phyloP scores from a whole-genome alignment of 2,329 filamentous ascomycete species.

The Alternaria triticimaculans region DNA sequence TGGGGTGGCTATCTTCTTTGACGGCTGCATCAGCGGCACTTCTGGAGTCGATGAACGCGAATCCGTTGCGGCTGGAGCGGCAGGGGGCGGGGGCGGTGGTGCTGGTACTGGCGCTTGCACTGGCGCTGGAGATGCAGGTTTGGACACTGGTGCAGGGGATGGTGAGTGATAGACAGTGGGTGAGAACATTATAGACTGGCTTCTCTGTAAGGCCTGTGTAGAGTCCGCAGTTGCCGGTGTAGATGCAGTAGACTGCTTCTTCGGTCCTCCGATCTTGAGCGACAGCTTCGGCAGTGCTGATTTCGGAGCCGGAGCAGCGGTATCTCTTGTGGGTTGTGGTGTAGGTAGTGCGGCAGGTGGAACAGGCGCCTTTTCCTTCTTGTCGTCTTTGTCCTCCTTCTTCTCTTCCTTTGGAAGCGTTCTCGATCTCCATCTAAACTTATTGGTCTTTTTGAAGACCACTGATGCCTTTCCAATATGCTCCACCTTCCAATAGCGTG shows the following conservation, averaged over 20 bases:
- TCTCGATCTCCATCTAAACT: conserved; percentile 25
- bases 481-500: conserved; percentile 63
- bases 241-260: conserved; percentile 20
- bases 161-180: conserved; percentile 25
- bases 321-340: conserved; percentile 12
- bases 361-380: background rate
- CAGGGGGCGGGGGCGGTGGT: conserved; percentile 9
- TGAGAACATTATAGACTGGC: conserved; percentile 22
- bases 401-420: conserved; percentile 6
- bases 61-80: conserved; percentile 17
- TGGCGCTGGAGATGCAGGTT: conserved; percentile 21
- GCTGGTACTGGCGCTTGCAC: background rate
- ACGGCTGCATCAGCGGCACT: conserved; percentile 21
- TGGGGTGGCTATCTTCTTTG: conserved; percentile 26
- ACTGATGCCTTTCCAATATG: conserved; percentile 58
- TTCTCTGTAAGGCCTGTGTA: conserved; percentile 12
- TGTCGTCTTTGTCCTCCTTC: background rate
- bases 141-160: conserved; percentile 22
- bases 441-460: conserved; percentile 38
- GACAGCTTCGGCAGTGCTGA: conserved; percentile 23
- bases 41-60: conserved; percentile 26
- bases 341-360: background rate
- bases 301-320: conserved; percentile 7
- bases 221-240: conserved; percentile 18
- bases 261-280: conserved; percentile 29